Conservation (phyloP, 2,329 filamentous ascomycete genomes). For the Cladosporium sp. region DNA sequence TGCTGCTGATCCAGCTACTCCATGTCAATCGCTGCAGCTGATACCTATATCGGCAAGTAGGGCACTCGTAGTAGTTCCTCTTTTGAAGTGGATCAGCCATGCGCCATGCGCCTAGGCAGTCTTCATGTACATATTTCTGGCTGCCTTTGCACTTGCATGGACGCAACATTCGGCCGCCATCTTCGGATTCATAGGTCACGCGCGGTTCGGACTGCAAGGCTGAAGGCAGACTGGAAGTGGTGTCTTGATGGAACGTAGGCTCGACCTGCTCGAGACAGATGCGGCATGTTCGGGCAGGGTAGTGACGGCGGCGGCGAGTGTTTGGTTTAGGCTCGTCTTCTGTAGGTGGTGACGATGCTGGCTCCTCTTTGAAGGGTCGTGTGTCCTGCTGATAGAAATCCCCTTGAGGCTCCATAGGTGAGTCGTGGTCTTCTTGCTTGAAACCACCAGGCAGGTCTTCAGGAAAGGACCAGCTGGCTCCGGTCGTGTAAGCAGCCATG, state of each 20-base stretch:
- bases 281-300: constrained; percentile 72
- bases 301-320: constrained; percentile 44
- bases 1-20: constrained; percentile 57
- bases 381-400: constrained; percentile 8
- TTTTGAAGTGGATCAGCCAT: constrained; percentile 62
- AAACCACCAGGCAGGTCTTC: constrained; percentile 38
- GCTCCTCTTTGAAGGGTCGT: constrained; percentile 14
- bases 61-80: constrained; percentile 80
- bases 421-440: constrained; percentile 17
- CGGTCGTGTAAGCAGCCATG: constrained; percentile 41
- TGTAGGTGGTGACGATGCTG: background rate
- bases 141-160: constrained; percentile 93
- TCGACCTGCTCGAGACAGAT: constrained; percentile 77
- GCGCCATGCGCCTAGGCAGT: constrained; percentile 80
- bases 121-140: constrained; percentile 90
- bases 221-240: constrained; percentile 44
- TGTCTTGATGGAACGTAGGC: constrained; percentile 50
- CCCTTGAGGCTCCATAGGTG: constrained; percentile 12
- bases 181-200: constrained; percentile 65
- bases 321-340: constrained; percentile 17
- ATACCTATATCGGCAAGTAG: constrained; percentile 82
- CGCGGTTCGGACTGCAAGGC: constrained; percentile 54
- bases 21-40: constrained; percentile 71
- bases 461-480: constrained; percentile 45
- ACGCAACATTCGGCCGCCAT: constrained; percentile 73